phyloP scores from a whole-genome alignment of 2,329 filamentous ascomycete species.

The Cryphonectria naterciae region DNA sequence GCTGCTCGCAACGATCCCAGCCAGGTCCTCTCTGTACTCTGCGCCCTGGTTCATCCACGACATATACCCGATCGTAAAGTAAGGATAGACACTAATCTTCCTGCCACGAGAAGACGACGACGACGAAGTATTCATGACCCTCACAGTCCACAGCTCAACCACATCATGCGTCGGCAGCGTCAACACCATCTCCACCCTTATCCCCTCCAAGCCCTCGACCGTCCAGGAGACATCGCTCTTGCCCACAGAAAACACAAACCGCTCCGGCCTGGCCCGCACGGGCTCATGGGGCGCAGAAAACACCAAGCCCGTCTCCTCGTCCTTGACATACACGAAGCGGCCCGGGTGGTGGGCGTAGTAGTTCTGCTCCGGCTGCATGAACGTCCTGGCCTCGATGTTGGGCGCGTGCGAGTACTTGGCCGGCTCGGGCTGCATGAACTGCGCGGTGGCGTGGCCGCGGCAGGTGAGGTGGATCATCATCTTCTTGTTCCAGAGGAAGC shows the following conservation, averaged over 20 bases:
- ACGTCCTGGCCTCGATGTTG: conserved; percentile 61
- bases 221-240: conserved; percentile 60
- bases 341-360: conserved; percentile 63
- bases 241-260: conserved; percentile 57
- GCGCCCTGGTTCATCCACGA: conserved; percentile 66
- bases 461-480: conserved; percentile 66
- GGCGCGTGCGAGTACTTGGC: conserved; percentile 63
- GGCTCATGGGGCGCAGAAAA: conserved; percentile 63
- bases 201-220: conserved; percentile 50
- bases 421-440: conserved; percentile 65
- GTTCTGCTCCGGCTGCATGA: conserved; percentile 64
- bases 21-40: conserved; percentile 53
- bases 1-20: conserved; percentile 55
- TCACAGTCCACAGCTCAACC: conserved; percentile 59
- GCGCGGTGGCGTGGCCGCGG: conserved; percentile 60
- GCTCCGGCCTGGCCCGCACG: conserved; percentile 51
- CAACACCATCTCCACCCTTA: conserved; percentile 57
- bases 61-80: conserved; percentile 64
- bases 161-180: conserved; percentile 57
- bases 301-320: conserved; percentile 53
- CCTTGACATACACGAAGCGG: conserved; percentile 63
- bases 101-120: conserved; percentile 49
- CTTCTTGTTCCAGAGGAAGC: conserved; percentile 63
- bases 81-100: conserved; percentile 57
- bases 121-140: conserved; percentile 48